Evolutionary conservation across 2,329 filamentous ascomycete genomes (phyloP).

Genomic region (Bisporella sp.): DNA sequence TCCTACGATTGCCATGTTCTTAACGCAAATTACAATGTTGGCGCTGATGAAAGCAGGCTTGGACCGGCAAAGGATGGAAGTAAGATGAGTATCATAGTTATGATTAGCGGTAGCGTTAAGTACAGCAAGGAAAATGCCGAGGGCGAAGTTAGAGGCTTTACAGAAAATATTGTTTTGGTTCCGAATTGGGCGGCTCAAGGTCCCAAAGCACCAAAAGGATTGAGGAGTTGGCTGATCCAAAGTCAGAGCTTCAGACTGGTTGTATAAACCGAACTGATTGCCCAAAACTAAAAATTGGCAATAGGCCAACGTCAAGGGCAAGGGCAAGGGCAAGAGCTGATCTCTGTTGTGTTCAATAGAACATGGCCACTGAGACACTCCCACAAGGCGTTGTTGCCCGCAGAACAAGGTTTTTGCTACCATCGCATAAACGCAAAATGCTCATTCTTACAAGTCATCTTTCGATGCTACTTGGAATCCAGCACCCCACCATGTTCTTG

Average conservation of each 20-base stretch:
- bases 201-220: constrained; percentile 44
- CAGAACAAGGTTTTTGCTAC: too few species aligned
- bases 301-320: background rate
- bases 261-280: constrained; percentile 8
- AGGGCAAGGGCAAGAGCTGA: background rate
- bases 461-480: too few species aligned
- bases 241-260: constrained; percentile 62
- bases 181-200: constrained; percentile 61
- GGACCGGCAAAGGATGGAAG: constrained; percentile 41
- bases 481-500: too few species aligned
- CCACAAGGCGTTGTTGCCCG: too few species aligned
- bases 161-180: constrained; percentile 74
- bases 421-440: too few species aligned
- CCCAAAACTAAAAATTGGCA: too few species aligned
- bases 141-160: constrained; percentile 62
- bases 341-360: background rate
- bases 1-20: constrained; percentile 72
- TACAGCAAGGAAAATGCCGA: constrained; percentile 52
- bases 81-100: constrained; percentile 65
- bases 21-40: constrained; percentile 57
- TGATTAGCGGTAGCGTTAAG: constrained; percentile 65
- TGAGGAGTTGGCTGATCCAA: constrained; percentile 58
- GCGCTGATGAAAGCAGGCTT: constrained; percentile 41
- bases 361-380: too few species aligned
- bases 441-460: too few species aligned